phyloP scores from a whole-genome alignment of 768 basidiomycete genomes.

The Cystobasidium ongulense region DNA sequence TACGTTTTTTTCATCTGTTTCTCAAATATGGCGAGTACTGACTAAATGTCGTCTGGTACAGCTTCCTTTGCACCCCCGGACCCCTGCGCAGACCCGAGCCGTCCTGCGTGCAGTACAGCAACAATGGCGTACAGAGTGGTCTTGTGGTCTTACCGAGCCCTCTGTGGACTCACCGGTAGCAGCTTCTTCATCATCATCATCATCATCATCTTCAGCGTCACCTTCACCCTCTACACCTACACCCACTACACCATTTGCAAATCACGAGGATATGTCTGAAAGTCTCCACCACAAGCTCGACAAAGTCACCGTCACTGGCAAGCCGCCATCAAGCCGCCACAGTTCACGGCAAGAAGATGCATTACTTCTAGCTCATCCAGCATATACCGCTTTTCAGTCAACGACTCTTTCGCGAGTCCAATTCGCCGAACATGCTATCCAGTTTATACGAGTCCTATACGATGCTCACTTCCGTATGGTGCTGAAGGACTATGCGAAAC shows the following conservation, averaged over 20 bases:
- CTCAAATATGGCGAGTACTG: no score
- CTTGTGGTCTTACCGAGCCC: conserved; percentile 10
- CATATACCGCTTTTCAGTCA: conserved; percentile 27
- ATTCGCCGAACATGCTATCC: conserved; percentile 32
- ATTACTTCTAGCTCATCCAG: conserved; percentile 22
- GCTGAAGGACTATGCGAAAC: conserved; percentile 14
- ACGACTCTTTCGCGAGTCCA: conserved; percentile 19
- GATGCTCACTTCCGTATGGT: conserved; percentile 28
- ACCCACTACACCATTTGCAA: not conserved
- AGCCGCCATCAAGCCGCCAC: not conserved
- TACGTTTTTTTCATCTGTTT: not conserved
- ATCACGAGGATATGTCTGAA: not conserved
- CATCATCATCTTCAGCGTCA: not conserved
- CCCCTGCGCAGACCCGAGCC: conserved; percentile 35
- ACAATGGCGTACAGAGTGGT: conserved; percentile 37
- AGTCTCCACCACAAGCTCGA: not conserved
- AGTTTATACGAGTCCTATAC: conserved; percentile 28
- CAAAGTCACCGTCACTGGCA: not conserved
- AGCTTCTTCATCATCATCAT: conserved; percentile 9
- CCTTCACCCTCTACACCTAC: conserved; percentile 17
- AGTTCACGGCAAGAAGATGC: not conserved
- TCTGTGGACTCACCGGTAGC: not conserved
- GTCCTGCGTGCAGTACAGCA: conserved; percentile 33
- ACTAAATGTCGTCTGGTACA: not conserved
- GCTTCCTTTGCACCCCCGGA: conserved; percentile 38